A percentile compares a stretch with the other conserved stretches of the same genome.
Conservation (phyloP, 331 rosid species). For the Acacia pycnantha region DNA sequence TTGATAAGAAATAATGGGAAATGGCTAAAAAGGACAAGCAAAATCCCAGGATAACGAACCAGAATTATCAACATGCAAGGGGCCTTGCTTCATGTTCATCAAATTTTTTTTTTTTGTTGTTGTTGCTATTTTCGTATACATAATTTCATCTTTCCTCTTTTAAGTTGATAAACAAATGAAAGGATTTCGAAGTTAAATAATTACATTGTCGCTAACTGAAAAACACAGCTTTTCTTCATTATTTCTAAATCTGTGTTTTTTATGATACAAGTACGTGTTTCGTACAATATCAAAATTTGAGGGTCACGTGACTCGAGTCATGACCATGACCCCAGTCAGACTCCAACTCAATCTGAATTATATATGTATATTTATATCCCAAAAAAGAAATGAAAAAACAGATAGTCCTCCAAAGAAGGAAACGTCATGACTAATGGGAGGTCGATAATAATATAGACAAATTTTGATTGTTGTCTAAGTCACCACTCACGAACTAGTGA, state of each 20-base stretch:
- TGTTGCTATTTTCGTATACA: background rate
- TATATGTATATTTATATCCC: background rate
- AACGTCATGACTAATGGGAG: background rate
- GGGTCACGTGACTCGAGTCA: slow-evolving; percentile 37
- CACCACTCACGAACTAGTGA: background rate
- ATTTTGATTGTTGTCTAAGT: slow-evolving; percentile 17
- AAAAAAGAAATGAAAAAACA: background rate
- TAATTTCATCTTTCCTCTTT: background rate
- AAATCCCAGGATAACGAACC: background rate
- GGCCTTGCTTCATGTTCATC: background rate
- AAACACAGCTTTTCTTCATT: background rate
- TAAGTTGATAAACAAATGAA: background rate
- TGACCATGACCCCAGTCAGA: slow-evolving; percentile 16
- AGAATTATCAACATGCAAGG: background rate
- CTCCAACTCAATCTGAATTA: background rate
- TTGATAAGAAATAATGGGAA: background rate
- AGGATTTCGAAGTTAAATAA: background rate
- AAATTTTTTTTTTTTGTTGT: background rate
- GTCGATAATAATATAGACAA: slow-evolving; percentile 10
- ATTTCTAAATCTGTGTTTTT: background rate
- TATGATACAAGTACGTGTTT: slow-evolving; percentile 9
- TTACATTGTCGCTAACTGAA: background rate
- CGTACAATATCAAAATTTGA: slow-evolving; percentile 10
- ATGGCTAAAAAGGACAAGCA: background rate
- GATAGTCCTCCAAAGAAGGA: background rate